Evolutionary conservation across 164 flowering plant genomes (phyloP), one percentile per base, ranked within the genome.

Genomic region (Cinnamomum micranthum): DNA sequence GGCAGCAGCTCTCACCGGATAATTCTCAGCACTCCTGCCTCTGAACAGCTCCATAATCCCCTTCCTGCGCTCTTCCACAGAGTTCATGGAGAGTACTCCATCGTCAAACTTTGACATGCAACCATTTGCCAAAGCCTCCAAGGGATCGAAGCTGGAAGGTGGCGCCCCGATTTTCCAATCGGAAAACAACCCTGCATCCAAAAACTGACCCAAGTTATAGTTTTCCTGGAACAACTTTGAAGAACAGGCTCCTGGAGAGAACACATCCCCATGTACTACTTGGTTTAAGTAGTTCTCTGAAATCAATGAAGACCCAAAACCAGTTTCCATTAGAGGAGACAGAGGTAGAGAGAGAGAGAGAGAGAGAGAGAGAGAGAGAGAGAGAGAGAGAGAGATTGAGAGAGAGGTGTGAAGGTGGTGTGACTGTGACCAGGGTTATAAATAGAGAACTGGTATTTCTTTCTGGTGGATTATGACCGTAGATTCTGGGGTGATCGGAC

Each of bases 201-300:
- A 68, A 75, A 81, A 70, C 23, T 80, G 87, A 70, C 84, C 85
- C 50, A 79, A 78, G 71, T 82, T 74, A 66, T 80, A 76, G 55
- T 77, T 73, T 65, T 84, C 80, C 19, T 80, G n/a, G 79, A 20
- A 73, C 71, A 87, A 82, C 81, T 84, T 2, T 76, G 78, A 69
- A 76, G 79, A 67, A 27, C 55, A 33, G 22, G 63, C 33, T 60
- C 75, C 87, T 9, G 79, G 67, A 70, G 77, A 72, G 50, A 85
- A 77, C 25, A 75, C 85, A 72, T 82, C 80, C 58, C 71, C 82
- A 13, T 73, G 35, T 52, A 74, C 82, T 10, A 74, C 82, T 10
- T 79, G 78, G 73, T 85, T 85, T 59, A 76, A 4, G 82, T 75
- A 73, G 35, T 80, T 83, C 25, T 82, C 82, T 51, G 72, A 22